These are phyloP conservation scores for Hordeum marinum DNA, from an alignment of 176 grass and related monocot genomes.

Conservation along the genomic window DNA sequence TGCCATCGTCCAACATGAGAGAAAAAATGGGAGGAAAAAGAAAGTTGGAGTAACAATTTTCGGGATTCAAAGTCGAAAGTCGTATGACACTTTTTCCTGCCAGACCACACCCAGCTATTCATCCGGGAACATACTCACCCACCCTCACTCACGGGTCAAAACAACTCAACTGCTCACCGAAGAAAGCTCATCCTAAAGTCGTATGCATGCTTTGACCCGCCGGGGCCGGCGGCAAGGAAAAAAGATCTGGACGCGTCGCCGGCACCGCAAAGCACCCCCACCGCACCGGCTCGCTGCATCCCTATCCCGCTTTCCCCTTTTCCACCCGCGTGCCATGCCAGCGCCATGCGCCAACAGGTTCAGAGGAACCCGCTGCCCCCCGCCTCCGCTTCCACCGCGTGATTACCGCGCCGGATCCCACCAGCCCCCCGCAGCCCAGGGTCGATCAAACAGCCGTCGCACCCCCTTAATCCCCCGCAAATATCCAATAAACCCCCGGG, in stretches of 20 bases:
- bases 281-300: background rate
- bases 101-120: too few species aligned
- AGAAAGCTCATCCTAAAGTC: too few species aligned
- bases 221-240: background rate
- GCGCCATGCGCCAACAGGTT: slow-evolving; percentile 13
- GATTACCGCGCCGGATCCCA: background rate
- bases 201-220: too few species aligned
- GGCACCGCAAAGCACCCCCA: background rate
- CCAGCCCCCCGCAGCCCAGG: background rate
- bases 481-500: slow-evolving; percentile 18
- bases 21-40: too few species aligned
- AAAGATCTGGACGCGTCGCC: slow-evolving; percentile 4
- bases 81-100: too few species aligned
- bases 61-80: too few species aligned
- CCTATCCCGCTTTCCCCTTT: background rate
- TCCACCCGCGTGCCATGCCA: background rate
- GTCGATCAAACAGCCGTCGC: background rate
- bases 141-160: too few species aligned
- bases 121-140: too few species aligned
- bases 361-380: background rate
- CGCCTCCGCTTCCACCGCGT: background rate
- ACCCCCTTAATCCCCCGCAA: background rate
- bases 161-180: too few species aligned
- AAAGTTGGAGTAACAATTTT: too few species aligned
- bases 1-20: too few species aligned